A percentile compares a stretch with the other conserved stretches of the same genome.
phyloP scores from a whole-genome alignment of 148 eudicot genomes.

The Spergularia bocconei region DNA sequence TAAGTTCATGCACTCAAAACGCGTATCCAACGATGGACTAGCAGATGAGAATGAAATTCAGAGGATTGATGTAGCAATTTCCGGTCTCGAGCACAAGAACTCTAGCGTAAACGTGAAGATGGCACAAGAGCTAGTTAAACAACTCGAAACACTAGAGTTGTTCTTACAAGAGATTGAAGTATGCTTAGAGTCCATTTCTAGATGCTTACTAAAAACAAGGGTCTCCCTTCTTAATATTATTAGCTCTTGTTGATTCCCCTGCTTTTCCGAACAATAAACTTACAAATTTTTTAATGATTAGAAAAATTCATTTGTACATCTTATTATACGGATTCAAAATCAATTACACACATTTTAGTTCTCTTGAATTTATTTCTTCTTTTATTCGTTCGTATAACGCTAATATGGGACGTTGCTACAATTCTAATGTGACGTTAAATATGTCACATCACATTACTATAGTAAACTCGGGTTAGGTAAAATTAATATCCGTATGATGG shows the following conservation, averaged over 20 bases:
- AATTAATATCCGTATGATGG: no score
- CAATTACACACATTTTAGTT: no score
- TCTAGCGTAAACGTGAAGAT: not conserved
- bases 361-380: no score
- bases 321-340: no score
- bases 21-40: slow-evolving; percentile 2
- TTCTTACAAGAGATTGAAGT: slow-evolving; percentile 31
- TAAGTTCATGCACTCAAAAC: slow-evolving; percentile 27
- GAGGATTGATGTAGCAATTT: slow-evolving; percentile 7
- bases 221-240: slow-evolving; percentile 42
- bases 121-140: slow-evolving; percentile 11
- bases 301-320: not conserved
- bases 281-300: not conserved
- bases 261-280: not conserved
- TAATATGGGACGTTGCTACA: no score
- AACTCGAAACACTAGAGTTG: slow-evolving; percentile 20
- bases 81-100: slow-evolving; percentile 13
- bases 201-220: slow-evolving; percentile 38
- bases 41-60: slow-evolving; percentile 4
- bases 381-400: no score
- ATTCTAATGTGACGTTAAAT: no score
- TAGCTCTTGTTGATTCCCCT: slow-evolving; percentile 22
- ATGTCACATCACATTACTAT: no score
- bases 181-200: slow-evolving; percentile 33
- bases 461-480: no score